These are phyloP conservation scores for Paradendryphiella salina DNA, from an alignment of 2,329 filamentous ascomycete species.

Conservation along the genomic window DNA sequence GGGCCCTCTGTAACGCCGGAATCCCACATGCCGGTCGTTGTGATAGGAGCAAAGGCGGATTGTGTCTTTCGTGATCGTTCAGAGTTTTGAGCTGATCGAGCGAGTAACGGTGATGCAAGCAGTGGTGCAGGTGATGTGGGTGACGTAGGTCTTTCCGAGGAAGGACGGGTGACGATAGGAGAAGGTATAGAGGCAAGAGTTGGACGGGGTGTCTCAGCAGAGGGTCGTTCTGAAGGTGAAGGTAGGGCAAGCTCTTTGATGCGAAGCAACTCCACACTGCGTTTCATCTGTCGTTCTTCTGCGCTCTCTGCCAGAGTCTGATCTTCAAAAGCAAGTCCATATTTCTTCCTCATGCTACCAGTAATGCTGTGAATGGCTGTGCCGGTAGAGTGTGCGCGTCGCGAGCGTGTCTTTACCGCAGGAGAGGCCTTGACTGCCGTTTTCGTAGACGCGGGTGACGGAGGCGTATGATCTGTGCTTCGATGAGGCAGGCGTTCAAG, in stretches of 20 bases:
- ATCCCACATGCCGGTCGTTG: slow-evolving; percentile 44
- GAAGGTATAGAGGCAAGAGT: slow-evolving; percentile 13
- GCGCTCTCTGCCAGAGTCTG: slow-evolving; percentile 36
- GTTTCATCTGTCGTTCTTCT: slow-evolving; percentile 40
- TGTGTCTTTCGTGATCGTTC: slow-evolving; percentile 33
- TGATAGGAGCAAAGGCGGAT: slow-evolving; percentile 40
- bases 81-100: slow-evolving; percentile 18
- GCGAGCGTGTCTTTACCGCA: slow-evolving; percentile 30
- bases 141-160: slow-evolving; percentile 8
- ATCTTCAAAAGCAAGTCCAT: slow-evolving; percentile 35
- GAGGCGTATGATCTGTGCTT: slow-evolving; percentile 12
- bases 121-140: slow-evolving; percentile 10
- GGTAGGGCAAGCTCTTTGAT: slow-evolving; percentile 38
- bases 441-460: slow-evolving; percentile 28
- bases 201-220: slow-evolving; percentile 3
- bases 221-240: slow-evolving; percentile 16
- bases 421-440: slow-evolving; percentile 27
- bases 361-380: slow-evolving; percentile 31
- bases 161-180: slow-evolving; percentile 21
- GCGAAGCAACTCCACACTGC: slow-evolving; percentile 38
- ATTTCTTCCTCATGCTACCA: slow-evolving; percentile 36
- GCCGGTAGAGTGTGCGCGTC: slow-evolving; percentile 43
- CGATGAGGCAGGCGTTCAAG: slow-evolving; percentile 30
- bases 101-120: slow-evolving; percentile 19
- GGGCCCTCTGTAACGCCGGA: slow-evolving; percentile 37